Base-by-base conservation (phyloP, 495 filamentous ascomycete species). In the Mytilinidion resinicola region DNA sequence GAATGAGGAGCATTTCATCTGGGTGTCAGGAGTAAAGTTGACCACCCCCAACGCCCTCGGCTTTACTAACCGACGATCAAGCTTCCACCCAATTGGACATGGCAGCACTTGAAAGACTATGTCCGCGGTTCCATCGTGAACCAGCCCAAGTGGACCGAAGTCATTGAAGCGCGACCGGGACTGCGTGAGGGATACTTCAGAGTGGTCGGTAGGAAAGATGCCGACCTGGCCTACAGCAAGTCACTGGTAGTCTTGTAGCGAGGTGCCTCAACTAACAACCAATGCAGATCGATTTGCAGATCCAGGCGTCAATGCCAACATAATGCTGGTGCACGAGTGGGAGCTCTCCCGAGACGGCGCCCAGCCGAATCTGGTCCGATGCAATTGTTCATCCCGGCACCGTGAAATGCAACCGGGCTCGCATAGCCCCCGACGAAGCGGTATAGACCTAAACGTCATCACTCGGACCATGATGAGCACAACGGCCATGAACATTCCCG, bases 101-200 rank as follows among this genome's bases (percentile, higher is more conserved):
- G 64, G 64, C 34, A 60, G 53, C 49, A 57, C 12, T 62, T 63
- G 42, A 67, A 67, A 53, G 64, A 67, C 35, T 20, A 61, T 35
- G 37, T 63, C 12, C 52, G 64, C 10, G 51, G 35, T 11, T 33
- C 41, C 12, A 38, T 63, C 3, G 47, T 53, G 0, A 20, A 50
- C 9, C 60, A 67, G 30, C 64, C 64, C 9, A 60, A 60, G 11
- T 67, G 64, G 64, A 50, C 57, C 36, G 49, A 63, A 4, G 57
- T 67, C 14, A 17, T 19, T 36, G 51, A 55, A 19, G 37, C 9
- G 10, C 49, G 42, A 25, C 39, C 20, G 39, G 55, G 55, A 19
- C 42, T 53, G 43, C 48, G 46, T n/a, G 48, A 63, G 35, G 64
- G 60, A 4, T 63, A 47, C 51, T 60, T 51, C 51, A 59, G 53